A percentile compares a stretch with the other conserved stretches of the same genome.
Evolutionary conservation across 2,329 filamentous ascomycete species (phyloP).

Genomic region (Alternaria consortialis): DNA sequence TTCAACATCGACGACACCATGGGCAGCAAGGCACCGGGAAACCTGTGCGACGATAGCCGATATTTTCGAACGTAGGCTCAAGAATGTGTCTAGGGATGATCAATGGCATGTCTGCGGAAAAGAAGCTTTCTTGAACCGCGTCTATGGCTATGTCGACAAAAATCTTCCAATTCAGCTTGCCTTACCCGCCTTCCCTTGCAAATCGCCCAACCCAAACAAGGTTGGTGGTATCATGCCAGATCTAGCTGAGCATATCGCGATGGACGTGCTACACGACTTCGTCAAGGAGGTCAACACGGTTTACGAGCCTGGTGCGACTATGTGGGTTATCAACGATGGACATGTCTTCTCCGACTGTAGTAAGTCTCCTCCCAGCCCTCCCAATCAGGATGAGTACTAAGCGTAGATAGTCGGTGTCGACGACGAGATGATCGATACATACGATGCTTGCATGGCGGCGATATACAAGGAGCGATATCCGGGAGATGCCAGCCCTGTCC

Average conservation of each 20-base stretch:
- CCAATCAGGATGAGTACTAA: slow-evolving; percentile 9
- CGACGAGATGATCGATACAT: slow-evolving; percentile 54
- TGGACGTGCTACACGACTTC: slow-evolving; percentile 53
- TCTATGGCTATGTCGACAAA: slow-evolving; percentile 39
- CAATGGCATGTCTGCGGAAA: slow-evolving; percentile 39
- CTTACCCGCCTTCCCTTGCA: slow-evolving; percentile 69
- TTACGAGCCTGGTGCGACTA: slow-evolving; percentile 53
- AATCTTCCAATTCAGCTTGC: slow-evolving; percentile 38
- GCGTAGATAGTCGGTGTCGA: slow-evolving; percentile 52
- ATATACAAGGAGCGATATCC: slow-evolving; percentile 48
- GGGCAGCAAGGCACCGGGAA: slow-evolving; percentile 30
- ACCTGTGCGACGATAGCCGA: slow-evolving; percentile 31
- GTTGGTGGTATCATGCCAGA: slow-evolving; percentile 60
- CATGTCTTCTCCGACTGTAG: slow-evolving; percentile 55
- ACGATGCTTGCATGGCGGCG: slow-evolving; percentile 50
- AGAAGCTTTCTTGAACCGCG: slow-evolving; percentile 35
- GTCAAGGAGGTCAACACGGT: slow-evolving; percentile 52
- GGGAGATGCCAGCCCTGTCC: slow-evolving; percentile 27
- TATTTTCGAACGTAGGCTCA: slow-evolving; percentile 41
- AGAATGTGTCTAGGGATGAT: slow-evolving; percentile 40
- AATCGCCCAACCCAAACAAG: slow-evolving; percentile 67
- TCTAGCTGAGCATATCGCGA: slow-evolving; percentile 55
- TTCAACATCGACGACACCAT: slow-evolving; percentile 27
- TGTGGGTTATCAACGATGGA: slow-evolving; percentile 57
- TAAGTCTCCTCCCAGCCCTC: slow-evolving; percentile 23